Percentiles rank a stretch among this genome's conserved stretches.
phyloP scores from a whole-genome alignment of 75 land plant species.

The Chamaecyparis obtusa region DNA sequence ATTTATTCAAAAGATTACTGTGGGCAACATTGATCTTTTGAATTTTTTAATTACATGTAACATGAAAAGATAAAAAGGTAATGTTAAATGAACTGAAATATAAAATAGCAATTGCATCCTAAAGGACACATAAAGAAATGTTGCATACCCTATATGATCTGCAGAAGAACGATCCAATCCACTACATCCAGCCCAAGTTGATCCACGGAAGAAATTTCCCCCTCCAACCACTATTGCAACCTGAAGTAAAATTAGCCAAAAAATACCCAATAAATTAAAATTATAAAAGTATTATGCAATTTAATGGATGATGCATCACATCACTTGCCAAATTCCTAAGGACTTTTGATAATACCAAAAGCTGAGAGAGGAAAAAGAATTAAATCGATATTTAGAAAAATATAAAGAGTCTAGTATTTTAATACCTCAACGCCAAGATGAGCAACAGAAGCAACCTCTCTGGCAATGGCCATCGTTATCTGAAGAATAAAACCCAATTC shows the following conservation, averaged over 20 bases:
- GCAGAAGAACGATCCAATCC: slow-evolving; percentile 97
- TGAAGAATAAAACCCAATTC: slow-evolving; percentile 19
- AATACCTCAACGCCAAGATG: slow-evolving; percentile 83
- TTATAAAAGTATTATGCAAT: not conserved
- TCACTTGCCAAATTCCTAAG: not conserved
- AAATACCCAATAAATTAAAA: slow-evolving; percentile 6
- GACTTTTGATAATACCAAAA: not conserved
- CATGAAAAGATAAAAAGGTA: not conserved
- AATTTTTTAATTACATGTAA: not conserved
- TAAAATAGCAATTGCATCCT: not conserved
- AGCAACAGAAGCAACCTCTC: slow-evolving; percentile 84
- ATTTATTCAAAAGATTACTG: not conserved
- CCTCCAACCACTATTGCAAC: slow-evolving; percentile 98
- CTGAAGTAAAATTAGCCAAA: slow-evolving; percentile 36
- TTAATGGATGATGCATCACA: not conserved
- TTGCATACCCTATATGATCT: slow-evolving; percentile 88
- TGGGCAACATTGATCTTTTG: not conserved
- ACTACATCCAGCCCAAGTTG: slow-evolving; percentile 68
- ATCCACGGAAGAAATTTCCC: slow-evolving; percentile 92
- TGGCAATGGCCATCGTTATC: slow-evolving; percentile 93
- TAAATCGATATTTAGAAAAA: slow-evolving; percentile 5
- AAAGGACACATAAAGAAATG: not conserved
- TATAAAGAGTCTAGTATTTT: not conserved
- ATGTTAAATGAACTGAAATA: not conserved
- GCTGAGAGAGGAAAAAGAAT: not conserved